phyloP scores from a whole-genome alignment of 768 basidiomycete species.

The Coprinopsis strossmayeri region DNA sequence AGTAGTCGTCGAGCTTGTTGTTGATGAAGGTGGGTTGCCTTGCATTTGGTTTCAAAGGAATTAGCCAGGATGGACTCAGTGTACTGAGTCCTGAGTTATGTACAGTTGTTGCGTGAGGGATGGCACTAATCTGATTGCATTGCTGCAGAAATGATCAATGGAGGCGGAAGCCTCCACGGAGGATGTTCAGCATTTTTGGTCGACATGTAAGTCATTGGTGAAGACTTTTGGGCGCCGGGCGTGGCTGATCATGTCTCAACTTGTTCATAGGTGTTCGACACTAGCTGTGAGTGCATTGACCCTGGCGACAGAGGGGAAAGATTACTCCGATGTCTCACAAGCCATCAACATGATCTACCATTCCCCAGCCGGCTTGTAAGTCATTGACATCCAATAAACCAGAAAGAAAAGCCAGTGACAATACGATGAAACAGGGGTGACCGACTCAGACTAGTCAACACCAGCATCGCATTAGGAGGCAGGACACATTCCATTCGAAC shows the following conservation, averaged over 20 bases:
- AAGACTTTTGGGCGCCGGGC: not conserved
- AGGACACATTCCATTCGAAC: constrained; percentile 40
- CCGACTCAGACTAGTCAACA: constrained; percentile 42
- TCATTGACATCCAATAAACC: no score
- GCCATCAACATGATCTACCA: constrained; percentile 49
- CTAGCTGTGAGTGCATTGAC: constrained; percentile 34
- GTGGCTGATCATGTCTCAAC: not conserved
- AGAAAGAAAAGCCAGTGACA: no score
- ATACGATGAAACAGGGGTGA: constrained; percentile 49
- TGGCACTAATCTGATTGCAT: no score
- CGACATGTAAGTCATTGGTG: constrained; percentile 34
- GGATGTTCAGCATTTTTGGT: constrained; percentile 49
- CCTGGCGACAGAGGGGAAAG: constrained; percentile 19
- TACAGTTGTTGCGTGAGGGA: no score
- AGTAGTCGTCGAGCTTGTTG: constrained; percentile 35
- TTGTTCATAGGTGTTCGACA: constrained; percentile 38
- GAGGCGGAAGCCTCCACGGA: constrained; percentile 41
- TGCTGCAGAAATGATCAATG: constrained; percentile 52
- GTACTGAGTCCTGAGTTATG: no score
- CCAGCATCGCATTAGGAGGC: constrained; percentile 41
- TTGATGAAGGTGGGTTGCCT: constrained; percentile 29
- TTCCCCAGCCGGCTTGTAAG: constrained; percentile 44
- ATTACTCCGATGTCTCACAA: constrained; percentile 36
- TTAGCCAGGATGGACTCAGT: not conserved
- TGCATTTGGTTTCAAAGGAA: not conserved